Evolutionary conservation across 202 grass and related monocot genomes (phyloP).

Genomic region (Schoenoplectus tabernaemontani): DNA sequence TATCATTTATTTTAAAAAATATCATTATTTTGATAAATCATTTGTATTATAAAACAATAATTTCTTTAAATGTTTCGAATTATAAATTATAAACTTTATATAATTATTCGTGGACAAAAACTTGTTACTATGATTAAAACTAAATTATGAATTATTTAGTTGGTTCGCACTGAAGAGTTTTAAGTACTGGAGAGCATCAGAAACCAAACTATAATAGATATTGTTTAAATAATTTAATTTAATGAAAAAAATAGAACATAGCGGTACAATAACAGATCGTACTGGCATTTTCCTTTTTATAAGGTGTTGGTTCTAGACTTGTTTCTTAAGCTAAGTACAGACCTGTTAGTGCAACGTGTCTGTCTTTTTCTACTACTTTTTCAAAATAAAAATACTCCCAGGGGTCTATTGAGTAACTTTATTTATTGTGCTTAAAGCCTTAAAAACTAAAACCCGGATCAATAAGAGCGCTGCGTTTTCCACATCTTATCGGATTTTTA

Average conservation of each 20-base stretch:
- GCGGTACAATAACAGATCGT: constrained; percentile 12
- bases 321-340: constrained; percentile 26
- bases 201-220: neutral
- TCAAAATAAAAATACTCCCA: neutral
- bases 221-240: neutral
- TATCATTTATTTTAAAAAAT: neutral
- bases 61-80: too few species aligned
- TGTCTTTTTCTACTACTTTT: constrained; percentile 1
- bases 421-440: too few species aligned
- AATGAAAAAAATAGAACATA: neutral
- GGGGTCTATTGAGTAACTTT: too few species aligned
- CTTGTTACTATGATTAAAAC: too few species aligned
- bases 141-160: too few species aligned
- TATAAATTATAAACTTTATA: too few species aligned
- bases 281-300: constrained; percentile 7
- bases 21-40: neutral
- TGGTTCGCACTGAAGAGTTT: neutral
- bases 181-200: neutral
- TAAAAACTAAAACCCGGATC: too few species aligned
- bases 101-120: too few species aligned
- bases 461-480: too few species aligned
- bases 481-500: too few species aligned
- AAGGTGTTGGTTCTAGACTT: constrained; percentile 22
- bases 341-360: constrained; percentile 11
- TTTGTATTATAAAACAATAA: neutral